Conservation (phyloP, 345 rosid species). For the Acer campestre region DNA sequence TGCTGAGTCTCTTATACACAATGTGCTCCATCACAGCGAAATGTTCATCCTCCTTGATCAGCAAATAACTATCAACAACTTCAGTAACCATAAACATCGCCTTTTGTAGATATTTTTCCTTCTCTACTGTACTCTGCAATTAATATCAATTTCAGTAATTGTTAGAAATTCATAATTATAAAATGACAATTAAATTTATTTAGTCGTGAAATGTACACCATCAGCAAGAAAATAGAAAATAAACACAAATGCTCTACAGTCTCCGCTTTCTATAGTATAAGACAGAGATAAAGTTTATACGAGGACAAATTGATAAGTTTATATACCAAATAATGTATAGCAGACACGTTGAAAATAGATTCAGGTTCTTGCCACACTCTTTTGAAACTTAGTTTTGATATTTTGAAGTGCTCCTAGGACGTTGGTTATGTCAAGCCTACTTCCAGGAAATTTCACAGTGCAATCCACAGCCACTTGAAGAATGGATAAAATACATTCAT, state of each 20-base stretch:
- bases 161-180: not conserved
- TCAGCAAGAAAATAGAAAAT: too few species aligned
- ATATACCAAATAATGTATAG: too few species aligned
- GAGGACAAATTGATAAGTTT: too few species aligned
- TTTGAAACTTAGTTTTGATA: not conserved
- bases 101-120: not conserved
- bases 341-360: too few species aligned
- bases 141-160: not conserved
- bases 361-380: not conserved
- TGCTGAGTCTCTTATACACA: constrained; percentile 2
- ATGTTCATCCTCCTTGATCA: not conserved
- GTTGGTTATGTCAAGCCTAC: not conserved
- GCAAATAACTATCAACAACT: not conserved
- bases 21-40: not conserved
- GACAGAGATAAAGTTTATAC: too few species aligned
- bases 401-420: not conserved
- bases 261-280: too few species aligned
- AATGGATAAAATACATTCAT: not conserved
- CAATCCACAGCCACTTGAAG: constrained; percentile 16
- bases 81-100: constrained; percentile 6
- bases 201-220: too few species aligned
- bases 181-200: too few species aligned
- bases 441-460: not conserved
- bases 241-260: too few species aligned
- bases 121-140: not conserved